Evolutionary conservation across 208 protist genomes (phyloP).

Genomic region (Trypanosoma conorhini): DNA sequence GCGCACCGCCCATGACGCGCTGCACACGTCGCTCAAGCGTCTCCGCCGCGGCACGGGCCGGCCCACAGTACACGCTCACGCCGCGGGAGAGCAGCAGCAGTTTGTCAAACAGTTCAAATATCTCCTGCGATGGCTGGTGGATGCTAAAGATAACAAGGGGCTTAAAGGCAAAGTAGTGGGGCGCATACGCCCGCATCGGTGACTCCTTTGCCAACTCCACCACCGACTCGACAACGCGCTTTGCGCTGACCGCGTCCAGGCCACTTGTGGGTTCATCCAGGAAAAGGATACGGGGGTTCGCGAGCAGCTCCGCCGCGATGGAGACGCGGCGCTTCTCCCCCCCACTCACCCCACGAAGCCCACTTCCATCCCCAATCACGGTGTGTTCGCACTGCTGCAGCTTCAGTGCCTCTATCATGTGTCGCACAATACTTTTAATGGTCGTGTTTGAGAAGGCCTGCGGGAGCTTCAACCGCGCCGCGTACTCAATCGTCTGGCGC

Average conservation of each 20-base stretch:
- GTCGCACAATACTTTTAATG: slow-evolving; percentile 65
- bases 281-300: slow-evolving; percentile 91
- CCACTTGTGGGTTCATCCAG: slow-evolving; percentile 93
- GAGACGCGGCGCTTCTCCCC: slow-evolving; percentile 92
- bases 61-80: slow-evolving; percentile 85
- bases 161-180: slow-evolving; percentile 85
- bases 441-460: slow-evolving; percentile 64
- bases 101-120: slow-evolving; percentile 90
- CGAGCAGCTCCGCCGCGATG: slow-evolving; percentile 91
- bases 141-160: slow-evolving; percentile 93
- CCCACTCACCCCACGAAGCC: slow-evolving; percentile 83
- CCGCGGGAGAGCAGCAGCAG: slow-evolving; percentile 84
- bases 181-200: slow-evolving; percentile 75
- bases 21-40: slow-evolving; percentile 59
- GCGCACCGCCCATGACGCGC: slow-evolving; percentile 43
- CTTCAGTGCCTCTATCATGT: slow-evolving; percentile 64
- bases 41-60: slow-evolving; percentile 52
- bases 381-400: slow-evolving; percentile 82
- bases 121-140: slow-evolving; percentile 90
- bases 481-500: slow-evolving; percentile 85
- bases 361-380: slow-evolving; percentile 69
- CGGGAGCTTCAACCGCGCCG: slow-evolving; percentile 89
- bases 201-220: slow-evolving; percentile 83
- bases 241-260: slow-evolving; percentile 83
- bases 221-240: slow-evolving; percentile 79